These are phyloP conservation scores for Turnera subulata DNA, from an alignment of 345 rosid species.

Conservation along the genomic window DNA sequence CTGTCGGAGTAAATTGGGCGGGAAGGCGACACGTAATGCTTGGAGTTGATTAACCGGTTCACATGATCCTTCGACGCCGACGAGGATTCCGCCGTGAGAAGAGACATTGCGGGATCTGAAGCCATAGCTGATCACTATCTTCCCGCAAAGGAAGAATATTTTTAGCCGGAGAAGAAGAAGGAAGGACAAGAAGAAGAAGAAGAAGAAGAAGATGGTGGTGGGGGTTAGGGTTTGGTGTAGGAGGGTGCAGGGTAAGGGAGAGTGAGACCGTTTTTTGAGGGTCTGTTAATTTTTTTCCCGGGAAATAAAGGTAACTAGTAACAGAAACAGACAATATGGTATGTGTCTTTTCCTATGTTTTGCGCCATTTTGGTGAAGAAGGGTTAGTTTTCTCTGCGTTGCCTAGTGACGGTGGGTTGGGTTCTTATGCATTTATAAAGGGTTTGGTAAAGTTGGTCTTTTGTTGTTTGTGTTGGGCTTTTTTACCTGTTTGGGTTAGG, in stretches of 20 bases:
- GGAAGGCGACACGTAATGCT: slow-evolving; percentile 64
- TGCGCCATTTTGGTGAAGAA: too few relatives aligned
- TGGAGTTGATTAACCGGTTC: slow-evolving; percentile 66
- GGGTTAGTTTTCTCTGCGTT: neutral
- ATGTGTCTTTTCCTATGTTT: too few relatives aligned
- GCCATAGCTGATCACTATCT: neutral
- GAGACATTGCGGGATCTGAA: slow-evolving; percentile 38
- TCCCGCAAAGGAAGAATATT: neutral
- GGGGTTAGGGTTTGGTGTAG: neutral
- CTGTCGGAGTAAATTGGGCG: slow-evolving; percentile 83
- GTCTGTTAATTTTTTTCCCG: slow-evolving; percentile 5
- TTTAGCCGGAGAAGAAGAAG: neutral
- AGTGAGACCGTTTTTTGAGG: neutral
- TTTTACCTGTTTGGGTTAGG: too few relatives aligned
- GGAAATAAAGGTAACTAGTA: slow-evolving; percentile 7
- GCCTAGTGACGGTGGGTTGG: too few relatives aligned
- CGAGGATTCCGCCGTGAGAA: slow-evolving; percentile 21
- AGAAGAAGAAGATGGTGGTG: slow-evolving; percentile 7
- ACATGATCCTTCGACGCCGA: slow-evolving; percentile 43
- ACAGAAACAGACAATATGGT: too few relatives aligned
- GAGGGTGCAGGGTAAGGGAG: too few relatives aligned
- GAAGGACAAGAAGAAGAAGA: neutral
- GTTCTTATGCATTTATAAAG: too few relatives aligned
- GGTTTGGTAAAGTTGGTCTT: too few relatives aligned
- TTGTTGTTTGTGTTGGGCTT: too few relatives aligned